Conservation (phyloP, 1,139 yeast genomes). For the Starmera stellimalicola region DNA sequence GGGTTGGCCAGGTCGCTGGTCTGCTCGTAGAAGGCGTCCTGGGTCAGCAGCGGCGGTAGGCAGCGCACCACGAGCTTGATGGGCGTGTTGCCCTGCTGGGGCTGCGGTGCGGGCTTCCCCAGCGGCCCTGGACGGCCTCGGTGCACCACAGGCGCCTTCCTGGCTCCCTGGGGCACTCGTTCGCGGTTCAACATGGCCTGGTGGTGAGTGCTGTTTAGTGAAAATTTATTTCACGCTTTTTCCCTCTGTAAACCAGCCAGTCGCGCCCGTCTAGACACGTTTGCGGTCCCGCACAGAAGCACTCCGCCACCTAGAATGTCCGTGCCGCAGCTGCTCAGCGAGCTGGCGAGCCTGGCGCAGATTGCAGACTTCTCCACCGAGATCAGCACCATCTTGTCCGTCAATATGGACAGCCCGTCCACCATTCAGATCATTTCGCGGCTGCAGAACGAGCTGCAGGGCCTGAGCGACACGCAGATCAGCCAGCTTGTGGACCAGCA, state of each 20-base stretch:
- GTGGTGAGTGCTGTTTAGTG: too few relatives aligned
- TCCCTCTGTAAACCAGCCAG: too few relatives aligned
- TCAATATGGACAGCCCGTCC: slow-evolving; percentile 4
- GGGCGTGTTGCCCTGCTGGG: slow-evolving; percentile 1
- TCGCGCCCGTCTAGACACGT: too few relatives aligned
- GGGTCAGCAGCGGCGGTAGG: slow-evolving; percentile 15
- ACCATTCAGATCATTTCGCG: slow-evolving; percentile 9
- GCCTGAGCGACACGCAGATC: slow-evolving; percentile 13
- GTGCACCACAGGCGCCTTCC: too few relatives aligned
- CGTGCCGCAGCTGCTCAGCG: neutral
- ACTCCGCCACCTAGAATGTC: slow-evolving; percentile 1
- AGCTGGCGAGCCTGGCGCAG: neutral
- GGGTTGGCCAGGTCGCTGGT: slow-evolving; percentile 3
- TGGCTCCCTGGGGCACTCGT: too few relatives aligned
- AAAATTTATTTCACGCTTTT: too few relatives aligned
- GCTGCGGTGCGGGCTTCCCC: neutral
- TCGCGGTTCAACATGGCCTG: too few relatives aligned
- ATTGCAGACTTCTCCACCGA: neutral
- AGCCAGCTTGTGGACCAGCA: slow-evolving; percentile 24
- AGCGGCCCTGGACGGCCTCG: too few relatives aligned
- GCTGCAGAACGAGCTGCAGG: slow-evolving; percentile 6
- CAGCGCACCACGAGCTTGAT: slow-evolving; percentile 15
- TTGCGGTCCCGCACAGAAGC: neutral
- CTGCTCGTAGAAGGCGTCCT: slow-evolving; percentile 10
- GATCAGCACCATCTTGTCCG: slow-evolving; percentile 5